phyloP scores from a whole-genome alignment of 805 yeast genomes.

The Candida anglica region DNA sequence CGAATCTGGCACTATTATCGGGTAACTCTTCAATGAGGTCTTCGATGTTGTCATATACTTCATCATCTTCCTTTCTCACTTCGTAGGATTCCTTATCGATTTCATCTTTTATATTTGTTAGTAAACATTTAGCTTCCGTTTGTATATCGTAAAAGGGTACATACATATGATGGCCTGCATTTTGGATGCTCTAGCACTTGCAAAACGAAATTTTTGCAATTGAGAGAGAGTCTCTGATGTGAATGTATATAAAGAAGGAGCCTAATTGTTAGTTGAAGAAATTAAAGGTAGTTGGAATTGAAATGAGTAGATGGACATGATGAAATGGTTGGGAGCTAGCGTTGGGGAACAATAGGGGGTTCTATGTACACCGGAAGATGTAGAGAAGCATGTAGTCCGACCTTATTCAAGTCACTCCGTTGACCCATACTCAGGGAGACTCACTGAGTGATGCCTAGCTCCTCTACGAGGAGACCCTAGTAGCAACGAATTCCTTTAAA shows the following conservation, averaged over 20 bases:
- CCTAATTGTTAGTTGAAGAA: constrained; percentile 3
- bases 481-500: no score
- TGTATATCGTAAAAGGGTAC: constrained; percentile 14
- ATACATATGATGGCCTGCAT: constrained; percentile 61
- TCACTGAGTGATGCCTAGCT: no score
- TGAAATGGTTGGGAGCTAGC: no score
- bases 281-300: not conserved
- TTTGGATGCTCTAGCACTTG: constrained; percentile 59
- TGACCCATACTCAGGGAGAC: no score
- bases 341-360: no score
- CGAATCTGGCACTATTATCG: constrained; percentile 73
- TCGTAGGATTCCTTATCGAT: constrained; percentile 57
- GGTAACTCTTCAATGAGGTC: constrained; percentile 76
- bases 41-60: constrained; percentile 48
- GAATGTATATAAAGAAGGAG: constrained; percentile 53
- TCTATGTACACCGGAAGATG: no score
- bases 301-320: no score
- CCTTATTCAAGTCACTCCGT: no score
- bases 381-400: no score
- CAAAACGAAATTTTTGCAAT: constrained; percentile 69
- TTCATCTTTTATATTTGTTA: constrained; percentile 24
- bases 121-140: not conserved
- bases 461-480: no score
- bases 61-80: constrained; percentile 45
- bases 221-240: constrained; percentile 55